Conservation (phyloP, 192 early-diverging fungal genomes). For the Spizellomyces sp. region DNA sequence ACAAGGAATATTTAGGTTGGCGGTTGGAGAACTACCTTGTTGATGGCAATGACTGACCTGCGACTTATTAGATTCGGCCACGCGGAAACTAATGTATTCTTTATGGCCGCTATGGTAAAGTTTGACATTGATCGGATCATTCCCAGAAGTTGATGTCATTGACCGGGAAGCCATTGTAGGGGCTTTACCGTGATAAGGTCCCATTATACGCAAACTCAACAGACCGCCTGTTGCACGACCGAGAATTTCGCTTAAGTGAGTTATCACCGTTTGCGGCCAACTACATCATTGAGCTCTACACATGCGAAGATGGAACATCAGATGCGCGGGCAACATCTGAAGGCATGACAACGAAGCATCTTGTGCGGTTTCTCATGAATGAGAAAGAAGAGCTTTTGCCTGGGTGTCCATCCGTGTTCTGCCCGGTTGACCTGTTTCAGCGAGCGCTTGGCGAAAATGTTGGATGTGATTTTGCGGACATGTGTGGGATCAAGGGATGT, state of each 20-base stretch:
- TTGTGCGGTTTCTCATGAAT: constrained; percentile 17
- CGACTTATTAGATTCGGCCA: background rate
- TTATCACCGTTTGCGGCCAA: constrained; percentile 6
- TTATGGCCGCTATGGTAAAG: background rate
- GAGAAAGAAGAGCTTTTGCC: background rate
- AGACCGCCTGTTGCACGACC: background rate
- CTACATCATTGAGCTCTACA: constrained; percentile 3
- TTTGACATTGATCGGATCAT: background rate
- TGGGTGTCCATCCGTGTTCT: background rate
- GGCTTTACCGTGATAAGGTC: background rate
- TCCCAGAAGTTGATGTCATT: background rate
- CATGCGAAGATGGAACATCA: constrained; percentile 21
- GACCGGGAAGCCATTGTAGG: background rate
- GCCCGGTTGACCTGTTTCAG: background rate
- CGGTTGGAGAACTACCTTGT: too few species aligned
- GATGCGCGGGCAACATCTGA: too few species aligned
- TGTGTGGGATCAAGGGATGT: background rate
- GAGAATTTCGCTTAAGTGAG: background rate
- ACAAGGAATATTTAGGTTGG: background rate
- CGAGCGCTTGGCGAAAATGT: background rate
- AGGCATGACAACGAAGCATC: background rate
- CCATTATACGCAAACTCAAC: constrained; percentile 3
- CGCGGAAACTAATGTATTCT: constrained; percentile 7
- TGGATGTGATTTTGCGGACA: background rate
- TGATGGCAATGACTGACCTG: too few species aligned